Evolutionary conservation across 768 basidiomycete genomes (phyloP).

Genomic region (Boletus eberwhitei): DNA sequence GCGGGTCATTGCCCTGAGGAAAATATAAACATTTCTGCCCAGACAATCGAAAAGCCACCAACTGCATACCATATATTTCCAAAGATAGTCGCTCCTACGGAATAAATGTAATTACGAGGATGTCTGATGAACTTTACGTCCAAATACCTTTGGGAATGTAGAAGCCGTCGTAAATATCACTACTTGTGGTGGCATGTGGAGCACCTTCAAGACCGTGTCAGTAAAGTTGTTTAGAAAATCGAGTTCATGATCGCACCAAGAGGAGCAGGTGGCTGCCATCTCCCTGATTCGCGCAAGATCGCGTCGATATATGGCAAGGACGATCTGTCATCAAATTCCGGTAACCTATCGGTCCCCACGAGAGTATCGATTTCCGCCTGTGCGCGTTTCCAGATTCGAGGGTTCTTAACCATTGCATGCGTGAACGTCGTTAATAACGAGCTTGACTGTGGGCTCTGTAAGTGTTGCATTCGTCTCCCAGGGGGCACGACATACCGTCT

Average conservation of each 20-base stretch:
- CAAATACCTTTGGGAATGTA: conserved; percentile 47
- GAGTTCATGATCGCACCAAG: not conserved
- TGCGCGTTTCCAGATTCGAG: conserved; percentile 5
- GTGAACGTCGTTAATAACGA: conserved; percentile 1
- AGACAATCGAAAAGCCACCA: not conserved
- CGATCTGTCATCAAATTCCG: conserved; percentile 5
- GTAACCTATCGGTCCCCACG: conserved; percentile 4
- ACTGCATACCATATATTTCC: conserved; percentile 12
- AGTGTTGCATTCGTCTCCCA: not conserved
- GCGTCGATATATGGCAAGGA: conserved; percentile 12
- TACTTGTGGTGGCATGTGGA: conserved; percentile 28
- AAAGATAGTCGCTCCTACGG: conserved; percentile 10
- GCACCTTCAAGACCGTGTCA: conserved; percentile 1
- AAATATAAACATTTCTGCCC: not conserved
- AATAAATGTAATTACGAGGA: not conserved
- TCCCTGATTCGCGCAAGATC: conserved; percentile 8
- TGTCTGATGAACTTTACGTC: not conserved
- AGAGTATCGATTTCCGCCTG: conserved; percentile 10
- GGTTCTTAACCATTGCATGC: conserved; percentile 15
- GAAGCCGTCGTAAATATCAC: conserved; percentile 43
- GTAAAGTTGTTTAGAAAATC: not conserved
- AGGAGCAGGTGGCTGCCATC: conserved; percentile 12
- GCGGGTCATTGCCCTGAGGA: conserved; percentile 17
- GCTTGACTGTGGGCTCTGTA: not conserved
- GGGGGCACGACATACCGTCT: conserved; percentile 8